Evolutionary conservation across 2,329 filamentous ascomycete species (phyloP).

Genomic region (Rhexocercosporidium sp.): DNA sequence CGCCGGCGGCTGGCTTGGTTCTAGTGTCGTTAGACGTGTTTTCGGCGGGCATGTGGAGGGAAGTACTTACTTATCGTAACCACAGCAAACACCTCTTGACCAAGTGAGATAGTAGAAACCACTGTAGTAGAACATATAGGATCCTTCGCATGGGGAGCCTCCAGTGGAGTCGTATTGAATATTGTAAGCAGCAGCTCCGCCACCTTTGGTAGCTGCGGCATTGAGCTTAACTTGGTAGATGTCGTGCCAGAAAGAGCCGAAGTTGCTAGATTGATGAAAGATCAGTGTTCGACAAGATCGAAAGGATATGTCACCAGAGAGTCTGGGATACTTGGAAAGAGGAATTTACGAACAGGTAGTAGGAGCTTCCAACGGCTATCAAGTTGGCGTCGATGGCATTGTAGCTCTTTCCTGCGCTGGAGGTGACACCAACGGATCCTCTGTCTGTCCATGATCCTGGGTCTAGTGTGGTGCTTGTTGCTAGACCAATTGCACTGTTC

Average conservation of each 20-base stretch:
- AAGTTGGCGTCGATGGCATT: conserved; percentile 67
- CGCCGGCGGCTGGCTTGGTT: conserved; percentile 53
- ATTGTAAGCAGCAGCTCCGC: conserved; percentile 46
- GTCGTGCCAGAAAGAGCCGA: conserved; percentile 72
- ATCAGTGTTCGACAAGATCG: too few species aligned
- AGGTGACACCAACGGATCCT: conserved; percentile 58
- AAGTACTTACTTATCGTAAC: conserved; percentile 51
- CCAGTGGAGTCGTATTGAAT: conserved; percentile 59
- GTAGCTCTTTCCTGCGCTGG: conserved; percentile 51
- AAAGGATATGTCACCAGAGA: neutral
- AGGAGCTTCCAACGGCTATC: conserved; percentile 48
- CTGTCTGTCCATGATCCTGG: conserved; percentile 64
- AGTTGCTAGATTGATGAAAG: conserved; percentile 45
- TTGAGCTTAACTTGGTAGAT: conserved; percentile 64
- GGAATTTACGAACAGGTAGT: conserved; percentile 47
- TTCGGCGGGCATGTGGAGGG: conserved; percentile 24
- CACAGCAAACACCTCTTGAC: conserved; percentile 65
- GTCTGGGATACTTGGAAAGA: neutral
- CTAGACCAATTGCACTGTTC: conserved; percentile 57
- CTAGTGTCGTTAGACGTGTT: conserved; percentile 15
- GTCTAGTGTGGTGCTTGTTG: conserved; percentile 50
- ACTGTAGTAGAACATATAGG: conserved; percentile 59
- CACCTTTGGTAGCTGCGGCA: conserved; percentile 40
- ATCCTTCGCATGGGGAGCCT: conserved; percentile 59
- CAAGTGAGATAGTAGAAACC: conserved; percentile 70